Percentiles rank a stretch among this genome's conserved stretches.
These are phyloP conservation scores for Lunasporangiospora selenospora DNA, from an alignment of 192 early-diverging fungal species.

Conservation along the genomic window DNA sequence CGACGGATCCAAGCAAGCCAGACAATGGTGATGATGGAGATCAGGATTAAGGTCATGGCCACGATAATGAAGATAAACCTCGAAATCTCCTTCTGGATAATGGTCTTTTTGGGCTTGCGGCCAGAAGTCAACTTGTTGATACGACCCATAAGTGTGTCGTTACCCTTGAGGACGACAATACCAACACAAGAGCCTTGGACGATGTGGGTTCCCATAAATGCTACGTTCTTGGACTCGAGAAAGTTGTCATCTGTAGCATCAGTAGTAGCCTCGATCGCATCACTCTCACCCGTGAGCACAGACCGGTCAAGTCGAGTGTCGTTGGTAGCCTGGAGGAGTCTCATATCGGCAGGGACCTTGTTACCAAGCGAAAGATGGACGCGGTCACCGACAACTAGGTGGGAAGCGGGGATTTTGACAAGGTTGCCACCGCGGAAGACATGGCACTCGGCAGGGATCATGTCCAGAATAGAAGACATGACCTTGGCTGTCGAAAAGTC, in stretches of 20 bases:
- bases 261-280: slow-evolving; percentile 67
- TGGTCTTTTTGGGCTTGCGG: slow-evolving; percentile 46
- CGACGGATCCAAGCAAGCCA: slow-evolving; percentile 66
- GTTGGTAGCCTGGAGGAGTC: slow-evolving; percentile 66
- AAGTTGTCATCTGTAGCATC: slow-evolving; percentile 74
- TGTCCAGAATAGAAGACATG: slow-evolving; percentile 75
- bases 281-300: slow-evolving; percentile 79
- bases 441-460: slow-evolving; percentile 66
- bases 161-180: slow-evolving; percentile 80
- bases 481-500: slow-evolving; percentile 72
- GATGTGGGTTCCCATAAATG: slow-evolving; percentile 73
- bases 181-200: slow-evolving; percentile 76
- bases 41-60: slow-evolving; percentile 52
- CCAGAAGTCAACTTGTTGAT: slow-evolving; percentile 65
- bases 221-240: slow-evolving; percentile 84
- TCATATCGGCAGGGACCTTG: slow-evolving; percentile 80
- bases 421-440: slow-evolving; percentile 75
- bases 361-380: slow-evolving; percentile 70
- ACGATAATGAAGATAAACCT: slow-evolving; percentile 76
- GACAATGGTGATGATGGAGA: slow-evolving; percentile 55
- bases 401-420: slow-evolving; percentile 53
- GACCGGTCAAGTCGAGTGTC: slow-evolving; percentile 84
- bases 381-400: slow-evolving; percentile 80
- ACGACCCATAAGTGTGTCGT: slow-evolving; percentile 76
- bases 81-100: slow-evolving; percentile 68